Percentiles rank a stretch among this genome's conserved stretches.
phyloP scores from a whole-genome alignment of 345 rosid genomes.

The Acer negundo region DNA sequence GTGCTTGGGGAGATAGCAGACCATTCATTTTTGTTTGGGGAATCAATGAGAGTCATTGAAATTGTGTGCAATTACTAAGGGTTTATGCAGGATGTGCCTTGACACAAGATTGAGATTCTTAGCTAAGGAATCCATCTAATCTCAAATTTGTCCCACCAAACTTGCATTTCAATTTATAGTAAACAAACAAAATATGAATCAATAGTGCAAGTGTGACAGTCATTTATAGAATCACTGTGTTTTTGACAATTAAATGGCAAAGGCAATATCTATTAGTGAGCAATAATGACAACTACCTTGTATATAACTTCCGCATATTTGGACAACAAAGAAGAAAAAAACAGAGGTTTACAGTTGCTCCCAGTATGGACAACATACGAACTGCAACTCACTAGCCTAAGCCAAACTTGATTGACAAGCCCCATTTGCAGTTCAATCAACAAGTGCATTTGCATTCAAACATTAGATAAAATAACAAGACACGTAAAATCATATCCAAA shows the following conservation, averaged over 20 bases:
- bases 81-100: not conserved
- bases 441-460: not conserved
- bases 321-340: not conserved
- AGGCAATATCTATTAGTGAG: not conserved
- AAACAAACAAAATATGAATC: not conserved
- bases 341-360: not conserved
- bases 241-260: not conserved
- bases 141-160: not conserved
- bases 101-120: not conserved
- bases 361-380: not conserved
- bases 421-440: not conserved
- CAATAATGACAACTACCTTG: not conserved
- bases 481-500: not conserved
- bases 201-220: not conserved
- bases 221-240: not conserved
- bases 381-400: not conserved
- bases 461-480: not conserved
- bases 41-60: not conserved
- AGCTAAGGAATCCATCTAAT: not conserved
- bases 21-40: not conserved
- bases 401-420: not conserved
- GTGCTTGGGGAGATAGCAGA: not conserved
- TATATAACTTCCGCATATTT: not conserved
- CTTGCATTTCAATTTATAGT: too few relatives aligned
- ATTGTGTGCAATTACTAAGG: not conserved